phyloP scores from a whole-genome alignment of 768 basidiomycete genomes.

The Tulasnella calospora region DNA sequence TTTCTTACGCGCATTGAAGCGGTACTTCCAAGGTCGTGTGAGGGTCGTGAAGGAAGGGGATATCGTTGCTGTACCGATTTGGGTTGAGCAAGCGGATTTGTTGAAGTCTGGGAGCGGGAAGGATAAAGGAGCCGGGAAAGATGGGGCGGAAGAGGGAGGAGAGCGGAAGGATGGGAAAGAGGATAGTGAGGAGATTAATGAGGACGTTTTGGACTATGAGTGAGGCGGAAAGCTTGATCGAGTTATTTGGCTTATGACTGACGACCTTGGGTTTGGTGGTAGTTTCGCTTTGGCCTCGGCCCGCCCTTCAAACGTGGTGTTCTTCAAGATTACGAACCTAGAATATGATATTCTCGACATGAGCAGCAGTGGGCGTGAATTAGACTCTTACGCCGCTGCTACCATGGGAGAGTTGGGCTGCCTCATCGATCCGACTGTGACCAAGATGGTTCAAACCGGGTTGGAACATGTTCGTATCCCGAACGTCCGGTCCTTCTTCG shows the following conservation, averaged over 20 bases:
- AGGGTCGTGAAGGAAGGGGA: constrained; percentile 70
- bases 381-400: constrained; percentile 51
- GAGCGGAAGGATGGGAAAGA: constrained; percentile 34
- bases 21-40: constrained; percentile 52
- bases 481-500: constrained; percentile 47
- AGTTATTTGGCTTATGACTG: background rate
- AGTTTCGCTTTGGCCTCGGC: constrained; percentile 29
- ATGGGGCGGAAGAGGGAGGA: constrained; percentile 29
- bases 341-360: constrained; percentile 55
- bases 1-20: constrained; percentile 57
- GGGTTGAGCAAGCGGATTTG: constrained; percentile 1
- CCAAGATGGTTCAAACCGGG: constrained; percentile 75
- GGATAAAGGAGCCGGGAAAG: constrained; percentile 13
- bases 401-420: constrained; percentile 73
- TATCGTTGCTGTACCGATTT: constrained; percentile 57
- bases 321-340: constrained; percentile 74
- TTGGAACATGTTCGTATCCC: constrained; percentile 63
- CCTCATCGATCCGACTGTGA: constrained; percentile 68
- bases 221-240: background rate
- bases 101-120: constrained; percentile 25
- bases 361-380: constrained; percentile 35
- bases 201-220: constrained; percentile 21
- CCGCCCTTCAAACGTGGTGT: constrained; percentile 50
- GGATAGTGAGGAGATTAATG: constrained; percentile 33
- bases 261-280: background rate